phyloP scores from a whole-genome alignment of 139 green algal genomes.

The Spirogloea muscicola region DNA sequence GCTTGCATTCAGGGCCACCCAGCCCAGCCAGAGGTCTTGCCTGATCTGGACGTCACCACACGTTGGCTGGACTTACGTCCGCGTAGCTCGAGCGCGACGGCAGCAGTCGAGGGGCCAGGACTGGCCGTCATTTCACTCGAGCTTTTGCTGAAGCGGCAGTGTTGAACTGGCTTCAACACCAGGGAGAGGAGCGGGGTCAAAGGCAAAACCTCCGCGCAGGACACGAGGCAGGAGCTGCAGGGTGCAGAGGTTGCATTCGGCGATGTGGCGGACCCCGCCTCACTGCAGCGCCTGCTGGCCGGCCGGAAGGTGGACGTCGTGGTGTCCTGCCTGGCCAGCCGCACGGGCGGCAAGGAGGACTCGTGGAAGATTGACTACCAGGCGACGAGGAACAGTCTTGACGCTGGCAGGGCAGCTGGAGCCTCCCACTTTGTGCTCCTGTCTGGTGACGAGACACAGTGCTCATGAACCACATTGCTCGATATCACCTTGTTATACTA shows the following conservation, averaged over 20 bases:
- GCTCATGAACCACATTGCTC: neutral
- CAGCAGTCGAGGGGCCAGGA: neutral
- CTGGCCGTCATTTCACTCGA: neutral
- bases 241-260: slow-evolving; percentile 86
- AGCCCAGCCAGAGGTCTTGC: neutral
- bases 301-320: slow-evolving; percentile 82
- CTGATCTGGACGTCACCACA: neutral
- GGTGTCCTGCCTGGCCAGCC: slow-evolving; percentile 89
- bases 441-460: slow-evolving; percentile 14
- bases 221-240: slow-evolving; percentile 69
- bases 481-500: neutral
- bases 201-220: slow-evolving; percentile 75
- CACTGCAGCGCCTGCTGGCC: slow-evolving; percentile 65
- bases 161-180: slow-evolving; percentile 20
- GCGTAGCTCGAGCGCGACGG: neutral
- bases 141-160: neutral
- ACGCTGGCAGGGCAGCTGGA: slow-evolving; percentile 42
- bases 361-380: slow-evolving; percentile 96
- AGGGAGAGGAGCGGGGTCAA: slow-evolving; percentile 84
- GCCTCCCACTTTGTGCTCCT: slow-evolving; percentile 45
- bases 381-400: slow-evolving; percentile 86
- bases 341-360: slow-evolving; percentile 86
- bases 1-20: neutral
- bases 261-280: slow-evolving; percentile 67
- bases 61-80: neutral